phyloP scores from a whole-genome alignment of 2,329 filamentous ascomycete species.

The Penicillium verrucosum region DNA sequence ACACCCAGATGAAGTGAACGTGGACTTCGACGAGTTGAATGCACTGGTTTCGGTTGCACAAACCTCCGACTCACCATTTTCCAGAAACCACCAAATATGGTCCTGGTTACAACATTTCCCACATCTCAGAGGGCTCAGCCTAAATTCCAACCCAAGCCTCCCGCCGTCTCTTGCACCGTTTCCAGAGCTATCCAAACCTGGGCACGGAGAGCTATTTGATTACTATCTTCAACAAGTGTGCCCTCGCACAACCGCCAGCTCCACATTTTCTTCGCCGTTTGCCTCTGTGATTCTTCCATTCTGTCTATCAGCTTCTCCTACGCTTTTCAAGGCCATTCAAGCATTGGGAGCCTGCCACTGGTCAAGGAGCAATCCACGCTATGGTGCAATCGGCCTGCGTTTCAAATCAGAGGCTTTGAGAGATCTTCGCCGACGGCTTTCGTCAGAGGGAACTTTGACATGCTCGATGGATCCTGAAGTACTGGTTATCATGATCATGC shows the following conservation, averaged over 20 bases:
- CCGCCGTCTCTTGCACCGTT: constrained; percentile 26
- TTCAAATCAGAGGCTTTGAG: constrained; percentile 39
- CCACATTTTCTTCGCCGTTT: constrained; percentile 36
- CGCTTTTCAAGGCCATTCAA: constrained; percentile 38
- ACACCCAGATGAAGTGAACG: constrained; percentile 25
- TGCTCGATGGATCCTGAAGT: constrained; percentile 35
- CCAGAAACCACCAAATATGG: constrained; percentile 4
- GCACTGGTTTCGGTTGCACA: constrained; percentile 10
- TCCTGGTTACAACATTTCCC: constrained; percentile 4
- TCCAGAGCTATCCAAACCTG: constrained; percentile 29
- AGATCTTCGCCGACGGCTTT: constrained; percentile 36
- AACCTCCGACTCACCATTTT: constrained; percentile 1
- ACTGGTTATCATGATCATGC: constrained; percentile 45
- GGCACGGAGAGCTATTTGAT: constrained; percentile 35
- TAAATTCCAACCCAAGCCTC: constrained; percentile 3
- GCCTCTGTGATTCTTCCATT: constrained; percentile 41
- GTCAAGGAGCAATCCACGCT: constrained; percentile 31
- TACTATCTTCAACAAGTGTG: constrained; percentile 43
- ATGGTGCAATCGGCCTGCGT: constrained; percentile 34
- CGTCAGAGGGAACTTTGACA: constrained; percentile 25
- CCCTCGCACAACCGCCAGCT: constrained; percentile 41
- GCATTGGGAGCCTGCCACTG: constrained; percentile 41
- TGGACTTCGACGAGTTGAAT: constrained; percentile 24
- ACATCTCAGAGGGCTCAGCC: constrained; percentile 1
- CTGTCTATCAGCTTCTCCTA: constrained; percentile 37